A percentile compares a stretch with the other conserved stretches of the same genome.
Conservation (phyloP, 2,329 filamentous ascomycete species). For the Cladophialophora chaetospira region DNA sequence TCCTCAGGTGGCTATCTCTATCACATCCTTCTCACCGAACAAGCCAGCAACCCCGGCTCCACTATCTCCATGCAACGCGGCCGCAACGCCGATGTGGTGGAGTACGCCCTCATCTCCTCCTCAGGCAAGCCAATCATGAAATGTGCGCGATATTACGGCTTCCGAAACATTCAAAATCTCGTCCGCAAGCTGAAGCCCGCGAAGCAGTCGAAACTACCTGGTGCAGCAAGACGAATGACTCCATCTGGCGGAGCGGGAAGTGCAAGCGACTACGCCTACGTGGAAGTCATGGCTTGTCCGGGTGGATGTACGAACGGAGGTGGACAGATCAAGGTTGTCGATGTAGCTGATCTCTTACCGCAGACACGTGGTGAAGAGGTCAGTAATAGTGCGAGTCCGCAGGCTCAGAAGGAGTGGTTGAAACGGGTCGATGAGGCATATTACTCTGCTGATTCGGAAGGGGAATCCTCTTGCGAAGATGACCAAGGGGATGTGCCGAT, state of each 20-base stretch:
- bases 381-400: slow-evolving; percentile 44
- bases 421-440: slow-evolving; percentile 84
- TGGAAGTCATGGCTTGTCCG: slow-evolving; percentile 98
- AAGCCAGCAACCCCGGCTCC: slow-evolving; percentile 70
- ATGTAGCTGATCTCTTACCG: slow-evolving; percentile 53
- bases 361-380: slow-evolving; percentile 33
- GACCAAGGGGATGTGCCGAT: slow-evolving; percentile 30
- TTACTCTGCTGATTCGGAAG: slow-evolving; percentile 70
- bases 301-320: slow-evolving; percentile 98
- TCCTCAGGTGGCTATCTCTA: slow-evolving; percentile 87
- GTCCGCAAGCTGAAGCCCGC: slow-evolving; percentile 88
- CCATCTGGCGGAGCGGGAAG: slow-evolving; percentile 37
- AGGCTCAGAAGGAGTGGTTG: slow-evolving; percentile 85
- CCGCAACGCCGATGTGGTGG: slow-evolving; percentile 86
- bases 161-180: slow-evolving; percentile 97
- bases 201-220: slow-evolving; percentile 75
- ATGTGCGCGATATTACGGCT: slow-evolving; percentile 91
- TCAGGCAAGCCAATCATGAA: slow-evolving; percentile 66
- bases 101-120: slow-evolving; percentile 69
- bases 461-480: slow-evolving; percentile 41
- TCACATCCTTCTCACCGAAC: slow-evolving; percentile 76
- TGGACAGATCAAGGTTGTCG: slow-evolving; percentile 89
- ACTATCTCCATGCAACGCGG: slow-evolving; percentile 71
- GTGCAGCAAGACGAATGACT: slow-evolving; percentile 59
- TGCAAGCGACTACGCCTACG: slow-evolving; percentile 75